A percentile compares a stretch with the other conserved stretches of the same genome.
These are phyloP conservation scores for Mariannaea elegans DNA, from an alignment of 2,329 filamentous ascomycete genomes.

Conservation along the genomic window DNA sequence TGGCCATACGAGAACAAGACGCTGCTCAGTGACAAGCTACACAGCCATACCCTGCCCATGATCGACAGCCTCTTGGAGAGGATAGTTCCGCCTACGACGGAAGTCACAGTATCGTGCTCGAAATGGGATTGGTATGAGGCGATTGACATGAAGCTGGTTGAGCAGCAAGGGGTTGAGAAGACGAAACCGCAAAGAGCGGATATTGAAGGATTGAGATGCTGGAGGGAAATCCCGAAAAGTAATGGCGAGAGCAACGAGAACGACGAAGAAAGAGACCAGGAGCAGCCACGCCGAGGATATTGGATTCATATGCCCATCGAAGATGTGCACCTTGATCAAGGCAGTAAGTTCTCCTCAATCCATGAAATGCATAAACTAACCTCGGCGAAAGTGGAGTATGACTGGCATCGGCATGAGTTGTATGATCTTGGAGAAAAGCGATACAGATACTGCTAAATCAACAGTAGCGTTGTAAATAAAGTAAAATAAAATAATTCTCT, in stretches of 20 bases:
- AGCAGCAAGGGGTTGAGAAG: slow-evolving; percentile 21
- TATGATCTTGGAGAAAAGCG: slow-evolving; percentile 20
- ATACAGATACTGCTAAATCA: slow-evolving; percentile 19
- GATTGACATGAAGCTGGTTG: slow-evolving; percentile 23
- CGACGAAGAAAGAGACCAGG: not conserved
- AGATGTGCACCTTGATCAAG: slow-evolving; percentile 19
- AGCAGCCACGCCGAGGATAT: slow-evolving; percentile 16
- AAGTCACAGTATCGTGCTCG: slow-evolving; percentile 26
- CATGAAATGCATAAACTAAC: not conserved
- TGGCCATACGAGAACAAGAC: slow-evolving; percentile 25
- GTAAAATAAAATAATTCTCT: no score
- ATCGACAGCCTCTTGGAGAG: slow-evolving; percentile 24
- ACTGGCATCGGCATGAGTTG: slow-evolving; percentile 18
- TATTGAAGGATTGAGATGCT: slow-evolving; percentile 28
- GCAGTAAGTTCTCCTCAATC: slow-evolving; percentile 2
- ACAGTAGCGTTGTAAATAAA: not conserved
- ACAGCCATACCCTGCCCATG: slow-evolving; percentile 16
- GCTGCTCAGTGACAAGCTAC: slow-evolving; percentile 17
- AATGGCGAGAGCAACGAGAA: not conserved
- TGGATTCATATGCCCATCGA: slow-evolving; percentile 29
- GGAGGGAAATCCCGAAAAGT: slow-evolving; percentile 21
- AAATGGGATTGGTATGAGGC: slow-evolving; percentile 30
- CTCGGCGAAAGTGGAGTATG: slow-evolving; percentile 11
- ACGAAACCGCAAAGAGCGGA: slow-evolving; percentile 24
- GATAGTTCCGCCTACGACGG: slow-evolving; percentile 20